These are phyloP conservation scores for Starmera pachycereana DNA, from an alignment of 805 yeast species.

Conservation along the genomic window DNA sequence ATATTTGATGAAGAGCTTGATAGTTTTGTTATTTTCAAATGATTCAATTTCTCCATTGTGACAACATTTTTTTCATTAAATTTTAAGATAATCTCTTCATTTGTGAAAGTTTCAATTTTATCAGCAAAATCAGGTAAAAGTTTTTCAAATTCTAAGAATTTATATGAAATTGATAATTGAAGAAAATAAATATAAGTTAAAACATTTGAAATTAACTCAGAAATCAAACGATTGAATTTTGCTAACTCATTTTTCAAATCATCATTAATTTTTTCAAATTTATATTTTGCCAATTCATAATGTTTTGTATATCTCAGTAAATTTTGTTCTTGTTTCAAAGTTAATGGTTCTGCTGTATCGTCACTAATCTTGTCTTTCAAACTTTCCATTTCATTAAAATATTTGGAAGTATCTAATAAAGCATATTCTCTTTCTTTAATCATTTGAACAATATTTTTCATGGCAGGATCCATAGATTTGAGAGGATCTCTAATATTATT, in stretches of 20 bases:
- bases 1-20: background rate
- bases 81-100: background rate
- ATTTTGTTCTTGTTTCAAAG: conserved; percentile 28
- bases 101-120: conserved; percentile 7
- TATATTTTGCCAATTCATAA: conserved; percentile 21
- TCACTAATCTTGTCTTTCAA: conserved; percentile 13
- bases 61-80: background rate
- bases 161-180: conserved; percentile 26
- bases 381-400: conserved; percentile 14
- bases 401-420: conserved; percentile 28
- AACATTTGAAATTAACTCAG: conserved; percentile 19
- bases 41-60: too few relatives aligned
- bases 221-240: conserved; percentile 24
- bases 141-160: conserved; percentile 14
- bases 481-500: conserved; percentile 16
- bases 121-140: conserved; percentile 1
- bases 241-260: conserved; percentile 39
- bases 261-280: conserved; percentile 27
- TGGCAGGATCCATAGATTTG: conserved; percentile 4
- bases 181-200: conserved; percentile 26
- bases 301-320: conserved; percentile 22
- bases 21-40: background rate
- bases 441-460: conserved; percentile 19
- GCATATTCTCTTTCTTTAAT: conserved; percentile 23
- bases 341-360: conserved; percentile 16